A percentile compares a stretch with the other conserved stretches of the same genome.
These are phyloP conservation scores for Salvia splendens DNA, from an alignment of 257 asterid genomes.

Conservation along the genomic window DNA sequence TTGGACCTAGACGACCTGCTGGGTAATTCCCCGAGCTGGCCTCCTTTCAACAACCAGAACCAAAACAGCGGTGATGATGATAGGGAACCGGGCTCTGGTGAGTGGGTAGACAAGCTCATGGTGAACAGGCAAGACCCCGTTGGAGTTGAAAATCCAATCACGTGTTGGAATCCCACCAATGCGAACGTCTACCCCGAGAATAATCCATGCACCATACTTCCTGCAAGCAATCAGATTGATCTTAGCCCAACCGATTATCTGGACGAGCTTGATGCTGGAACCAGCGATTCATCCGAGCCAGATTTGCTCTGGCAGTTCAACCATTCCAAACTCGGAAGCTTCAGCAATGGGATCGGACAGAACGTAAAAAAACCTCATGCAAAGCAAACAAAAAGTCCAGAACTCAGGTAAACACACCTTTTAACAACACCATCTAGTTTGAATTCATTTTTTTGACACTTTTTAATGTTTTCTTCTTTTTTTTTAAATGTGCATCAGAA, in stretches of 20 bases:
- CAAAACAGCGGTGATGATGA: slow-evolving; percentile 62
- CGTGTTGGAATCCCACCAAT: slow-evolving; percentile 54
- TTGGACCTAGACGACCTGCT: slow-evolving; percentile 79
- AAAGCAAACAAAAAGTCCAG: slow-evolving; percentile 63
- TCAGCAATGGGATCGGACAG: slow-evolving; percentile 51
- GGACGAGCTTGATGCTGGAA: slow-evolving; percentile 81
- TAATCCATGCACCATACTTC: slow-evolving; percentile 36
- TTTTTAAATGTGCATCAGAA: slow-evolving; percentile 46
- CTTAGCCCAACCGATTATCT: slow-evolving; percentile 53
- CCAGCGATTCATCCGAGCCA: slow-evolving; percentile 89
- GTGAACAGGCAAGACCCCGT: slow-evolving; percentile 73
- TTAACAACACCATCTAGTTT: not conserved
- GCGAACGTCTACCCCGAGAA: slow-evolving; percentile 47
- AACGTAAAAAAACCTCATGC: slow-evolving; percentile 50
- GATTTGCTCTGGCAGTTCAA: slow-evolving; percentile 87
- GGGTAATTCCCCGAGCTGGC: slow-evolving; percentile 82
- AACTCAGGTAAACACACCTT: slow-evolving; percentile 52
- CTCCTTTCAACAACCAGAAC: slow-evolving; percentile 57
- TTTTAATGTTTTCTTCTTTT: not conserved
- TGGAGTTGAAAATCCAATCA: slow-evolving; percentile 42
- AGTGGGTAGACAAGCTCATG: slow-evolving; percentile 98
- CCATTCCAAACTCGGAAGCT: slow-evolving; percentile 55
- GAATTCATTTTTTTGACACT: not conserved
- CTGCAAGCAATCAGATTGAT: slow-evolving; percentile 49
- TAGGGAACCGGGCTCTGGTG: slow-evolving; percentile 67